These are phyloP conservation scores for Venturia nashicola DNA, from an alignment of 2,329 filamentous ascomycete genomes.

Conservation along the genomic window DNA sequence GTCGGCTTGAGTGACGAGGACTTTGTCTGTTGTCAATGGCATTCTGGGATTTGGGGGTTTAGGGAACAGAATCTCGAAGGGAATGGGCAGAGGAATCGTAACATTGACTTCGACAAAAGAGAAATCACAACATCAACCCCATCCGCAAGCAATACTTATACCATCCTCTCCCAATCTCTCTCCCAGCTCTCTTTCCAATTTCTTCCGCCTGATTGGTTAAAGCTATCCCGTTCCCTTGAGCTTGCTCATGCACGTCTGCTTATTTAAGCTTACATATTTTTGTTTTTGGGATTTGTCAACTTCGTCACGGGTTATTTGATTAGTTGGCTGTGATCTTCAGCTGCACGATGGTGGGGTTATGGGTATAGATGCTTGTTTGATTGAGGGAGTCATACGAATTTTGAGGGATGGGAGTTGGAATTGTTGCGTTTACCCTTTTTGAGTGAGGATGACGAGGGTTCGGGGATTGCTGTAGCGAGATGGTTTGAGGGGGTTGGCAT, in stretches of 20 bases:
- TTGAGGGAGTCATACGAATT: neutral
- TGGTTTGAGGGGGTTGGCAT: neutral
- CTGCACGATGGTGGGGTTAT: neutral
- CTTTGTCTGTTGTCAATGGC: conserved; percentile 19
- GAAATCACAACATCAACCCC: no score
- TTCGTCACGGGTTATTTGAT: neutral
- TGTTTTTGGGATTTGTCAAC: neutral
- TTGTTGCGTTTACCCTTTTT: neutral
- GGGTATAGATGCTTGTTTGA: neutral
- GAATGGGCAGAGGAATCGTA: no score
- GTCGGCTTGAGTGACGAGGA: conserved; percentile 19
- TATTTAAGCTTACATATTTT: conserved; percentile 1
- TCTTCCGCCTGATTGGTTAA: neutral
- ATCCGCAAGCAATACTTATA: neutral
- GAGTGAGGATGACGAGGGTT: neutral
- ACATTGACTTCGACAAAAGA: no score
- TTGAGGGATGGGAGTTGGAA: neutral
- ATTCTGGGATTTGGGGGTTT: no score
- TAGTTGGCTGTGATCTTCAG: neutral
- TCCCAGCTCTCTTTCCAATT: neutral
- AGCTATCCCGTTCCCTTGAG: neutral
- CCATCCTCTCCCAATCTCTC: neutral
- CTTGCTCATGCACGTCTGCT: neutral
- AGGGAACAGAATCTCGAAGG: no score
- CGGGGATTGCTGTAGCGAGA: neutral